These are phyloP conservation scores for Colletotrichum viniferum DNA, from an alignment of 2,329 filamentous ascomycete species.

Conservation along the genomic window DNA sequence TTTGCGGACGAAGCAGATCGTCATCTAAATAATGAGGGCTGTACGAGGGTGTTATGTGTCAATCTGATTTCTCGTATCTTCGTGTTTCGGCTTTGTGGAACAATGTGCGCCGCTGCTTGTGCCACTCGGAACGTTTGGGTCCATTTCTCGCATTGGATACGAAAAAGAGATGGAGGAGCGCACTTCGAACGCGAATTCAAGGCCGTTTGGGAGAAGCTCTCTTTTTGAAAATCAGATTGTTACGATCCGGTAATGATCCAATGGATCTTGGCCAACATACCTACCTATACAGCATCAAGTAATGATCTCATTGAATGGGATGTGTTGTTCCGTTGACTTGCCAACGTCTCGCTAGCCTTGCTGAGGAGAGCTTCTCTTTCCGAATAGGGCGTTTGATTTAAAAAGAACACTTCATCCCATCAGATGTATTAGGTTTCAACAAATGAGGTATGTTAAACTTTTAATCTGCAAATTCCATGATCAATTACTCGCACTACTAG, in stretches of 20 bases:
- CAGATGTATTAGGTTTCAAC: too few species aligned
- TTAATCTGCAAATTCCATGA: not conserved
- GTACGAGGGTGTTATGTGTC: accelerated
- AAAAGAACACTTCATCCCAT: too few species aligned
- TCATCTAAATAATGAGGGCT: not conserved
- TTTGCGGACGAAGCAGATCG: not conserved
- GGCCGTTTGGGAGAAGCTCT: not conserved
- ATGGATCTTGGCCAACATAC: accelerated
- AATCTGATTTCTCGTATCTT: not conserved
- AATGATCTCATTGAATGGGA: not conserved
- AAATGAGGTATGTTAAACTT: too few species aligned
- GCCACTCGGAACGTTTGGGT: accelerated
- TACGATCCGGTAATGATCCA: not conserved
- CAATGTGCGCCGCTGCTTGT: not conserved
- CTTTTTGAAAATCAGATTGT: accelerated
- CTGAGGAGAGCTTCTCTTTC: too few species aligned
- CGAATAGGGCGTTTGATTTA: too few species aligned
- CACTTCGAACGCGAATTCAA: not conserved
- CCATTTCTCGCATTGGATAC: not conserved
- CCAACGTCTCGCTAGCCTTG: too few species aligned
- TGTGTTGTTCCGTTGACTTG: not conserved
- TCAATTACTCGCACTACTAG: not conserved
- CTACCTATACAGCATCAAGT: not conserved
- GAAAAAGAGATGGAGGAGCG: not conserved
- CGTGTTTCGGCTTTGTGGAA: accelerated